These are phyloP conservation scores for Aspergillus alliaceus DNA, from an alignment of 2,329 filamentous ascomycete genomes.

Conservation along the genomic window DNA sequence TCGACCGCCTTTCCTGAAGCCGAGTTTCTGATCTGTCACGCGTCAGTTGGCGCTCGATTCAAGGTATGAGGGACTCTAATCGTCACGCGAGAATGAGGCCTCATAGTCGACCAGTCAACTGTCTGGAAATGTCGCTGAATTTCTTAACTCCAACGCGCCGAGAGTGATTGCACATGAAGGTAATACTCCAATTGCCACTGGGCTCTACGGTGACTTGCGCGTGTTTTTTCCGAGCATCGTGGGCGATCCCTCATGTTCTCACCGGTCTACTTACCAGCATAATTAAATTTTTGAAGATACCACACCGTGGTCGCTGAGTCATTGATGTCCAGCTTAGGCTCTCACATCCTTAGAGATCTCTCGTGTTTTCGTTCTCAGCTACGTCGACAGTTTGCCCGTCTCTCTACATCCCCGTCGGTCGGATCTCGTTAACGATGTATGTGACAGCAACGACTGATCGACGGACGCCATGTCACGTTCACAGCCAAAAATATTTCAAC, in stretches of 20 bases:
- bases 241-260: conserved; percentile 5
- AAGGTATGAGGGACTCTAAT: conserved; percentile 5
- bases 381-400: neutral
- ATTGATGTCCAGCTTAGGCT: neutral
- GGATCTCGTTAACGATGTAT: neutral
- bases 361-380: neutral
- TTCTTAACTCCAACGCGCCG: neutral
- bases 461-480: conserved; percentile 14
- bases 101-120: conserved; percentile 14
- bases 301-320: neutral
- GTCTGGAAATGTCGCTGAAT: conserved; percentile 1
- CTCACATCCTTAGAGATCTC: neutral
- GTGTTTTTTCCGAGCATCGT: conserved; percentile 14
- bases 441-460: conserved; percentile 1
- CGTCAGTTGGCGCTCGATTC: conserved; percentile 22
- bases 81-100: conserved; percentile 11
- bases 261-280: neutral
- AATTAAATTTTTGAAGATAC: neutral
- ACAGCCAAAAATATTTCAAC: neutral
- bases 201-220: conserved; percentile 3
- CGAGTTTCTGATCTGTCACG: conserved; percentile 32
- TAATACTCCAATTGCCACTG: neutral
- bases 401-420: neutral
- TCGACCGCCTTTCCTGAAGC: neutral
- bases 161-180: neutral